Conservation (phyloP, 108 stramenopile genomes). For the Fragilaria radians region DNA sequence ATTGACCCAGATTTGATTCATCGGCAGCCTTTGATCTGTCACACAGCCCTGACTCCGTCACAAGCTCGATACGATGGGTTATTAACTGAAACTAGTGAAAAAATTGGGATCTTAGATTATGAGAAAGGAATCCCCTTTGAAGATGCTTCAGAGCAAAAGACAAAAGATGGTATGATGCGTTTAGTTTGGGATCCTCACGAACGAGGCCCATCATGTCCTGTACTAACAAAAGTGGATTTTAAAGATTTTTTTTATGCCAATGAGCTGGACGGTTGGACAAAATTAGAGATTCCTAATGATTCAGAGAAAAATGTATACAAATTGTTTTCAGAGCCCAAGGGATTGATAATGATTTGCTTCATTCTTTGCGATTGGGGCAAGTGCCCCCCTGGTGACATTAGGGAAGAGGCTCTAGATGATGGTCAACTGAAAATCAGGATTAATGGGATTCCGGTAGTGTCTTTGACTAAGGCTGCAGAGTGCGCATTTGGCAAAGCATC, state of each 20-base stretch:
- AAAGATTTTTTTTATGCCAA: conserved; percentile 31
- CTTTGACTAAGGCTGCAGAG: conserved; percentile 2
- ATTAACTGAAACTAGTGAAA: conserved; percentile 13
- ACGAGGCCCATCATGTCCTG: not conserved
- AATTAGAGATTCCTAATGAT: conserved; percentile 32
- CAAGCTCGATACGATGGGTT: conserved; percentile 31
- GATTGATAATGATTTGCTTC: conserved; percentile 20
- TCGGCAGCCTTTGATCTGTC: conserved; percentile 33
- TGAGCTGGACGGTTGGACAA: conserved; percentile 15
- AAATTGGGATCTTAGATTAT: not conserved
- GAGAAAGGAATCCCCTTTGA: conserved; percentile 10
- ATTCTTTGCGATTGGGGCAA: conserved; percentile 25
- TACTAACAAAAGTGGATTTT: conserved; percentile 25
- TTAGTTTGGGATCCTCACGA: not conserved
- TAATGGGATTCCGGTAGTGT: conserved; percentile 10
- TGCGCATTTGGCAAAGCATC: not conserved
- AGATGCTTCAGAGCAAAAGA: not conserved
- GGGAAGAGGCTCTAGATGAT: conserved; percentile 5
- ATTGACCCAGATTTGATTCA: too few relatives aligned
- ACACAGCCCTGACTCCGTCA: conserved; percentile 36
- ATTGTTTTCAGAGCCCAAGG: conserved; percentile 11
- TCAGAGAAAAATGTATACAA: conserved; percentile 20
- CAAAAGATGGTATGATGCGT: not conserved
- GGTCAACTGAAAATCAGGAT: conserved; percentile 18
- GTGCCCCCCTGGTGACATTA: conserved; percentile 11